A percentile compares a stretch with the other conserved stretches of the same genome.
Evolutionary conservation across 2,329 filamentous ascomycete genomes (phyloP).

Genomic region (Diplodia corticola): DNA sequence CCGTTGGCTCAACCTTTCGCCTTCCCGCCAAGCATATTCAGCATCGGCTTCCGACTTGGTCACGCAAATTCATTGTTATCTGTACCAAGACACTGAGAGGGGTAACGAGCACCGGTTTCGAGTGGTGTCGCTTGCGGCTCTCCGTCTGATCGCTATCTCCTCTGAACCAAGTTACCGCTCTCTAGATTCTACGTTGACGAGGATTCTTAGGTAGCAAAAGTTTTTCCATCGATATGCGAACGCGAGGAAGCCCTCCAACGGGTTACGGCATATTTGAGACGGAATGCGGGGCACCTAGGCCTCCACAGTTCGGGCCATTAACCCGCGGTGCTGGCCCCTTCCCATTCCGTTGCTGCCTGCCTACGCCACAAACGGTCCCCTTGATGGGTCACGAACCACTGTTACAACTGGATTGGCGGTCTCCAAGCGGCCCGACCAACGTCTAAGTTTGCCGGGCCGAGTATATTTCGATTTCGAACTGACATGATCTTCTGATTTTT

Average conservation of each 20-base stretch:
- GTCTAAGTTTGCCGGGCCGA: not conserved
- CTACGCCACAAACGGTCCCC: not conserved
- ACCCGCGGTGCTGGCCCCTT: not conserved
- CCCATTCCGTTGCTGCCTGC: slow-evolving; percentile 3
- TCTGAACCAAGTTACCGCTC: not conserved
- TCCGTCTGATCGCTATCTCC: not conserved
- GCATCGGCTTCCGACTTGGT: not conserved
- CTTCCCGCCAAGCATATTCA: not conserved
- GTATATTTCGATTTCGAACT: not conserved
- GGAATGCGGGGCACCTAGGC: not conserved
- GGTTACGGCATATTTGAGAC: not conserved
- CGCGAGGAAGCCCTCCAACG: not conserved
- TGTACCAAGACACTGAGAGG: not conserved
- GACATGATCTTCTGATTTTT: not conserved
- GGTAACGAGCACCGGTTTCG: not conserved
- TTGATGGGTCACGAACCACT: not conserved
- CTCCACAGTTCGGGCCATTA: not conserved
- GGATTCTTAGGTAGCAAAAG: not conserved
- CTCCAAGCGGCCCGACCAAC: slow-evolving; percentile 4
- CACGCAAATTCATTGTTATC: not conserved
- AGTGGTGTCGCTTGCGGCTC: not conserved
- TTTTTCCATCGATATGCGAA: slow-evolving; percentile 11
- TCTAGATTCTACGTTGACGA: not conserved
- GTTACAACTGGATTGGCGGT: not conserved
- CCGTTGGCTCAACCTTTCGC: not conserved